Conservation (phyloP, 2,329 filamentous ascomycete genomes). For the Pyricularia grisea region DNA sequence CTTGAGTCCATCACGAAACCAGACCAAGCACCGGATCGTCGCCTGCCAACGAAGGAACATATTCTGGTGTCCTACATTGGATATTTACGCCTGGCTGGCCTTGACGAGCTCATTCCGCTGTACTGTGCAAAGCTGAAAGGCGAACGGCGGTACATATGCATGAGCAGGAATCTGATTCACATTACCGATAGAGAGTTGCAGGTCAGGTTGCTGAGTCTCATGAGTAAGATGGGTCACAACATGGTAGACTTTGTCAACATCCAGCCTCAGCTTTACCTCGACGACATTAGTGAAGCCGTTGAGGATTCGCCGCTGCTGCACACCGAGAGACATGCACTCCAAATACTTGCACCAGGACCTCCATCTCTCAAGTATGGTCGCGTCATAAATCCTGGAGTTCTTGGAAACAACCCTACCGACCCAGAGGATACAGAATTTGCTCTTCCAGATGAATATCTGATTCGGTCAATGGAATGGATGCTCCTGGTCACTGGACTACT, state of each 20-base stretch:
- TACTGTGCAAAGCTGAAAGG: constrained; percentile 74
- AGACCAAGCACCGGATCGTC: constrained; percentile 10
- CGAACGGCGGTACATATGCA: constrained; percentile 55
- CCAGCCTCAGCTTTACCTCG: constrained; percentile 47
- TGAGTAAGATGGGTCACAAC: constrained; percentile 67
- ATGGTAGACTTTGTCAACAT: constrained; percentile 62
- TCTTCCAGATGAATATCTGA: constrained; percentile 58
- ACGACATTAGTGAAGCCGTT: constrained; percentile 29
- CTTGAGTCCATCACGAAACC: constrained; percentile 32
- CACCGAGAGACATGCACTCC: constrained; percentile 35
- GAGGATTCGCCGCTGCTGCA: constrained; percentile 5
- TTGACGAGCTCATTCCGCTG: constrained; percentile 72
- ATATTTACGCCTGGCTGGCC: constrained; percentile 60
- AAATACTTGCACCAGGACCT: constrained; percentile 35
- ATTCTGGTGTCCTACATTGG: constrained; percentile 76
- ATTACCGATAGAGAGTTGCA: constrained; percentile 59
- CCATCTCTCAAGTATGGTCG: constrained; percentile 51
- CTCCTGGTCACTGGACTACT: constrained; percentile 52
- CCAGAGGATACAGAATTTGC: constrained; percentile 46
- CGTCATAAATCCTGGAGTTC: constrained; percentile 61
- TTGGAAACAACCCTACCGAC: constrained; percentile 53
- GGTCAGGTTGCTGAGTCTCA: constrained; percentile 59
- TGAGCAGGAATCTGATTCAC: constrained; percentile 69
- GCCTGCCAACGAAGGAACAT: constrained; percentile 51
- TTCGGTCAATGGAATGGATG: constrained; percentile 80